These are phyloP conservation scores for Pseudocercospora crystallina DNA, from an alignment of 2,329 filamentous ascomycete species.

Conservation along the genomic window DNA sequence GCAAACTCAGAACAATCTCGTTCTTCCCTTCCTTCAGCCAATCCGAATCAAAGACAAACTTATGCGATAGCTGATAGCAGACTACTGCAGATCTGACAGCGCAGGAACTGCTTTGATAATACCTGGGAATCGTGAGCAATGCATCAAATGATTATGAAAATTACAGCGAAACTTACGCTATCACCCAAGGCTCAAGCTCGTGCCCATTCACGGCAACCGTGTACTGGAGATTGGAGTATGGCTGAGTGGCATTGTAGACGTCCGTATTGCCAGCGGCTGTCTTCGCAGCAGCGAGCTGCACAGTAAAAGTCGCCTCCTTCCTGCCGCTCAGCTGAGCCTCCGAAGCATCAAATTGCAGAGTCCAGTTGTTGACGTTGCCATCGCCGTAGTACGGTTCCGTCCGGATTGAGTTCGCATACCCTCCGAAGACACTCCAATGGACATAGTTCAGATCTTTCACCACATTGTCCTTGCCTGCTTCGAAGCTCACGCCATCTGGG, in stretches of 20 bases:
- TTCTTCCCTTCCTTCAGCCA: constrained; percentile 56
- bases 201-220: constrained; percentile 50
- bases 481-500: constrained; percentile 58
- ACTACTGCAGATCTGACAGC: constrained; percentile 60
- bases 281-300: constrained; percentile 64
- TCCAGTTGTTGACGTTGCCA: constrained; percentile 60
- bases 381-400: constrained; percentile 45
- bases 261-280: constrained; percentile 63
- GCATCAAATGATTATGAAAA: background rate
- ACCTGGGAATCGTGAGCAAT: constrained; percentile 36
- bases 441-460: constrained; percentile 61
- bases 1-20: constrained; percentile 57
- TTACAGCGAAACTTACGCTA: constrained; percentile 55
- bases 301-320: constrained; percentile 57
- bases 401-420: constrained; percentile 51
- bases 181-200: constrained; percentile 54
- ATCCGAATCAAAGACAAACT: constrained; percentile 57
- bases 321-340: constrained; percentile 41
- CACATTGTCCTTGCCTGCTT: constrained; percentile 54
- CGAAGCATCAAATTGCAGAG: constrained; percentile 53
- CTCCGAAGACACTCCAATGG: constrained; percentile 65
- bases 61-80: constrained; percentile 62
- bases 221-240: constrained; percentile 55
- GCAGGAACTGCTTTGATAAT: constrained; percentile 59
- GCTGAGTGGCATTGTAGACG: constrained; percentile 55